A percentile compares a stretch with the other conserved stretches of the same genome.
These are phyloP conservation scores for Ophiobolus disseminans DNA, from an alignment of 2,329 filamentous ascomycete species.

Conservation along the genomic window DNA sequence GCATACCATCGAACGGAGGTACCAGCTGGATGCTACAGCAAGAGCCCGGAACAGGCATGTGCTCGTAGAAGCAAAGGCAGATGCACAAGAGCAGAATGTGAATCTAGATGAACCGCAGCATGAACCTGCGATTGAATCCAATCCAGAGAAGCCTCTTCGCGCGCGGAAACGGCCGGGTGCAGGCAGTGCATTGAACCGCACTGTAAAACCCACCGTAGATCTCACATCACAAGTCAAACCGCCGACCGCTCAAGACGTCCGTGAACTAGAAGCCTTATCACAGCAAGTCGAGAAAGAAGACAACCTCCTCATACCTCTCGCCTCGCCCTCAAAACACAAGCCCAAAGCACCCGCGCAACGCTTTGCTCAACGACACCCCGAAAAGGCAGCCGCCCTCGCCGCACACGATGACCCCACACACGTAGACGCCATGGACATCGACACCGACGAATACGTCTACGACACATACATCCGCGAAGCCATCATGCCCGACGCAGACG, in stretches of 20 bases:
- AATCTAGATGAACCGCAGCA: conserved; percentile 8
- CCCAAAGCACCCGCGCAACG: conserved; percentile 44
- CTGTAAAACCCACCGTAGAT: conserved; percentile 8
- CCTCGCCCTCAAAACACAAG: conserved; percentile 39
- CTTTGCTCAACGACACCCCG: conserved; percentile 44
- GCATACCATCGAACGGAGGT: conserved; percentile 29
- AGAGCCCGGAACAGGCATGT: conserved; percentile 25
- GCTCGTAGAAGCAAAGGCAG: conserved; percentile 24
- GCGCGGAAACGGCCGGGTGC: conserved; percentile 40
- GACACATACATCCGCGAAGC: conserved; percentile 65
- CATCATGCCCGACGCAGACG: conserved; percentile 44
- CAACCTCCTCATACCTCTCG: conserved; percentile 12
- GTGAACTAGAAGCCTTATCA: conserved; percentile 43
- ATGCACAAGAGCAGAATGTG: conserved; percentile 17
- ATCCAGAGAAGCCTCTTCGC: conserved; percentile 16
- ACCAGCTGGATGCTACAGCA: conserved; percentile 29
- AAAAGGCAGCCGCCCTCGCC: conserved; percentile 28
- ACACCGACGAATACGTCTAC: conserved; percentile 64
- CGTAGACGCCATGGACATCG: conserved; percentile 45
- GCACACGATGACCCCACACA: conserved; percentile 10
- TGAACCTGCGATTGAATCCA: conserved; percentile 4
- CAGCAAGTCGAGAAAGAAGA: conserved; percentile 39
- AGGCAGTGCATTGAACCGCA: conserved; percentile 21
- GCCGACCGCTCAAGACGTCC: conserved; percentile 37
- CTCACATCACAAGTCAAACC: conserved; percentile 13